Base-by-base conservation (phyloP, 352 stramenopile genomes). In the Globisporangium parvum region DNA sequence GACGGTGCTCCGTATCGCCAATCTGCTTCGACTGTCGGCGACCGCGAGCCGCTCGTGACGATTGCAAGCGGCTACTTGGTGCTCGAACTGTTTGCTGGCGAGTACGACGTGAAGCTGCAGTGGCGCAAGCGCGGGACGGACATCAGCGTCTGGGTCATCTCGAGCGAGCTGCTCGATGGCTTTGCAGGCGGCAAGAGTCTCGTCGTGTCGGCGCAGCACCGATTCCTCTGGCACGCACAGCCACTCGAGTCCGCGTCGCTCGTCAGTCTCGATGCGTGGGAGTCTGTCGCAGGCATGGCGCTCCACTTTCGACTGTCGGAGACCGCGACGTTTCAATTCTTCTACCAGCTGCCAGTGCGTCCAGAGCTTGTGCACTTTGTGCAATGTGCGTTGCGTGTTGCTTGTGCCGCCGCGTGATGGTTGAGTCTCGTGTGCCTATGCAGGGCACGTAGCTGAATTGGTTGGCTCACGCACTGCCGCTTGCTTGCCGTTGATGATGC, bases 281-380 rank as follows among this genome's bases (percentile, higher is more conserved):
- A 87, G 51, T 42, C 51, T 6, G 69, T 90, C 12, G 49, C 66
- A 0, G 79, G 77, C 11, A 92, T 90, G 77, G 23, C 51, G 3
- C 24, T 92, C 0, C 65, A 63, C 11, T 75, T 92, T 51, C 70
- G 75, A 0, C 47, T 90, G 1, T 65, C 69, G 0, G 74, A 88
- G 46, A n/a, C 60, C 2, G 62, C 70, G 18, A 72, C 70, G 5
- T 63, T 89, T 3, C 75, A 73, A 9, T 71, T 92, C 26, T 90
- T 92, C 47, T 92, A 90, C 55, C 79, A 90, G 51, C 60, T 92
- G 1, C 80, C 80, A 45, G 77, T 85, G 1, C 80, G 74, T 3
- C 76, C 82, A 0, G 63, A 85, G 51, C 55, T 80, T 49, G 53
- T 90, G 6, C 62, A 69, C 5, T 85, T 74, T 42, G 70, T 65